Conservation (phyloP, 2,329 filamentous ascomycete genomes). For the Zymoseptoria brevis region DNA sequence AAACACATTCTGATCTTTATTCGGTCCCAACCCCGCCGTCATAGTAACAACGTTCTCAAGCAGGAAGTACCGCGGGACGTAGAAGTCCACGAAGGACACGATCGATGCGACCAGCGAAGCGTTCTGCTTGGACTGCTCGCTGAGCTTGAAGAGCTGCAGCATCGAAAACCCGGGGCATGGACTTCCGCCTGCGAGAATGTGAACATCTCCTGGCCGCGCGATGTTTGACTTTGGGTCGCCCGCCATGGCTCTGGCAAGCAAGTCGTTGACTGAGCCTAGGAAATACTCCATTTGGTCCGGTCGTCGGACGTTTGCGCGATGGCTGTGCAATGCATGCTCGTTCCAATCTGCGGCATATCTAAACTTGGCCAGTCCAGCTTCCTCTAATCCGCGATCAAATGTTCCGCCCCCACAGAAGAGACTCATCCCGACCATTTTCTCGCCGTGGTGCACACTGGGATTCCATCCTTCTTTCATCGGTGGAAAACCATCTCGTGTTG, state of each 20-base stretch:
- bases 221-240: constrained; percentile 41
- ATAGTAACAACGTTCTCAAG: constrained; percentile 71
- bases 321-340: constrained; percentile 58
- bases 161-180: constrained; percentile 70
- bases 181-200: constrained; percentile 63
- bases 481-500: not conserved
- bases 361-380: constrained; percentile 58
- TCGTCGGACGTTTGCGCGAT: constrained; percentile 56
- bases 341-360: constrained; percentile 62
- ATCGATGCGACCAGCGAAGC: constrained; percentile 72
- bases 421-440: constrained; percentile 48
- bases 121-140: constrained; percentile 54
- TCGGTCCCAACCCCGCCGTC: constrained; percentile 35
- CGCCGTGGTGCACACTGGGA: not conserved
- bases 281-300: constrained; percentile 46
- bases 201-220: constrained; percentile 54
- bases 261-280: constrained; percentile 64
- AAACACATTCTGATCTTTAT: constrained; percentile 54
- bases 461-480: constrained; percentile 34
- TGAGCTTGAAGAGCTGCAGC: constrained; percentile 52
- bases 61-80: constrained; percentile 64
- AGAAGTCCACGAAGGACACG: constrained; percentile 64
- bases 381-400: constrained; percentile 68
- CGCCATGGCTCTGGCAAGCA: constrained; percentile 49
- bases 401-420: constrained; percentile 73